Evolutionary conservation across 202 grass and related monocot species (phyloP).

Genomic region (Setaria viridis): DNA sequence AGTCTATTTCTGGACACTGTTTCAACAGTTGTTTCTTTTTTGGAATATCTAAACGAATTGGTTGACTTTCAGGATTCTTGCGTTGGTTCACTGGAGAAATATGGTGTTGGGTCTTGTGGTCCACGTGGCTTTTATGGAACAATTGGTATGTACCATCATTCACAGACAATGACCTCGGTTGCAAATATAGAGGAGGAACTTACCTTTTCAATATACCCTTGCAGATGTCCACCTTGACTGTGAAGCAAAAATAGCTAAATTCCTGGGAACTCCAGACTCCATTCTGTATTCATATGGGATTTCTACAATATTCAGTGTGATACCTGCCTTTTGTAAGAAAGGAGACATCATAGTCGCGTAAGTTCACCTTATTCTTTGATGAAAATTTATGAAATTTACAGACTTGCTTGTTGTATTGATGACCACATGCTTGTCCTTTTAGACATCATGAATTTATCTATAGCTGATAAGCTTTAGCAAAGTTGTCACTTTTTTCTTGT

Average conservation of each 20-base stretch:
- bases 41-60: conserved; percentile 37
- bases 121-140: conserved; percentile 98
- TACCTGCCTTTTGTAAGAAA: conserved; percentile 99
- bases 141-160: conserved; percentile 75
- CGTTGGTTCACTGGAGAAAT: conserved; percentile 92
- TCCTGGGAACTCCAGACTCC: conserved; percentile 88
- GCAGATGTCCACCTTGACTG: conserved; percentile 99
- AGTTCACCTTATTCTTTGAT: conserved; percentile 58
- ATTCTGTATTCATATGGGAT: conserved; percentile 98
- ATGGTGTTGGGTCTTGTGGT: conserved; percentile 97
- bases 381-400: conserved; percentile 1
- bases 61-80: conserved; percentile 77
- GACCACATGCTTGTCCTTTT: neutral
- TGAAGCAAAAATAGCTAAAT: conserved; percentile 89
- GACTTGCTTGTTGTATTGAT: neutral
- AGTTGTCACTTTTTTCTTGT: conserved; percentile 4
- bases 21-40: conserved; percentile 25
- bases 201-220: conserved; percentile 50
- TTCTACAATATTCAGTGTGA: conserved; percentile 98
- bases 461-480: conserved; percentile 18
- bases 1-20: conserved; percentile 33
- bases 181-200: conserved; percentile 43
- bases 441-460: conserved; percentile 6
- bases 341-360: conserved; percentile 98
- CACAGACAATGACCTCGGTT: conserved; percentile 30